Evolutionary conservation across 495 filamentous ascomycete genomes (phyloP), one percentile per base, ranked within the genome.

Genomic region (Trichoderma parareesei): DNA sequence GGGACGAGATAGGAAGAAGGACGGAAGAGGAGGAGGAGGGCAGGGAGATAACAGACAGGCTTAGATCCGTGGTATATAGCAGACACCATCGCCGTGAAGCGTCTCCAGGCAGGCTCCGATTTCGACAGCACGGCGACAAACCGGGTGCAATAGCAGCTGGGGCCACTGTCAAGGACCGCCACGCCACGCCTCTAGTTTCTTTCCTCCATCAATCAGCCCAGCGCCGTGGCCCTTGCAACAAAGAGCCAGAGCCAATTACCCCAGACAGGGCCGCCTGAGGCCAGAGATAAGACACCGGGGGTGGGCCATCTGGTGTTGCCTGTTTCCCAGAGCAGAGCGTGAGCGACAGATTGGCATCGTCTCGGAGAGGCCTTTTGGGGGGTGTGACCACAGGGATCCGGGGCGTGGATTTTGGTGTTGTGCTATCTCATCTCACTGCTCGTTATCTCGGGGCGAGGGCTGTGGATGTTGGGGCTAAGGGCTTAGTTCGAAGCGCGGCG

Each of bases 241-340:
- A 27, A 27, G 27, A 27, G 27, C 53, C 37, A 27, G 53, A 57
- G 53, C 27, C 27, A 57, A 33, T 57, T 57, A 57, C 53, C 53
- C 53, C 53, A 57, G 53, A 57, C 53, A 57, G 53, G 53, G 6
- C 14, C 53, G 20, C 8, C 18, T 57, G 53, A 37, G 20, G 53
- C 53, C 53, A 57, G 27, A 57, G 53, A 57, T 57, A 57, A 57
- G 53, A 57, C 53, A 57, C 53, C 53, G 37, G 53, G 53, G 53
- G 53, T 57, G 53, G 14, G 33, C 27, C 53, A 14, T 8, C 53
- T 11, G 53, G 10, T 37, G 14, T 57, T n/a, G 5, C 5, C 48
- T 55, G 48, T 14, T 3, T 27, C 27, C 27, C 27, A 27, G 27
- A 13, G 27, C 27, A 57, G 48, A 5, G 43, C 46, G 13, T 18